Base-by-base conservation (phyloP, 2,329 filamentous ascomycete species). In the Phialocephala sp. region DNA sequence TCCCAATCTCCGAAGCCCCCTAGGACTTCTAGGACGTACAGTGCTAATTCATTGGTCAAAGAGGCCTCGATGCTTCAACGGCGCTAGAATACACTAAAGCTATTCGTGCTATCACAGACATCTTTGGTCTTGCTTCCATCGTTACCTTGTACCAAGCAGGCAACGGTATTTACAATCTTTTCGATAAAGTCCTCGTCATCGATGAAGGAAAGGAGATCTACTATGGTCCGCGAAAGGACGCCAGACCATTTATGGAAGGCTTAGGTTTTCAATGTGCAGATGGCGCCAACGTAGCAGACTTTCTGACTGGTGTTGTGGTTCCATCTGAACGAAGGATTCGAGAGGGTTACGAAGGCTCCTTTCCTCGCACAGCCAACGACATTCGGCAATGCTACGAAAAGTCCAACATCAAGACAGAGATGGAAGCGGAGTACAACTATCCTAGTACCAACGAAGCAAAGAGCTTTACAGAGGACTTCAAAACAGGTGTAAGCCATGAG, bases 121-220 rank as follows among this genome's bases (percentile, higher is more conserved):
- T 88, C 1, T 78, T 86, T 4, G 85, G 86, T 0, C 78, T 89
- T 4, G 79, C 86, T 0, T 84, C 86, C 0, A 85, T 90, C 56
- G 86, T 89, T 14, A 89, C 87, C 0, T 79, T 91, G 0, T 91
- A 92, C 73, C 89, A 91, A 73, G 89, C 89, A 2, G 87, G 87
- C 6, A 89, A 91, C 63, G 87, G 84, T 27, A 91, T 91, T 65
- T 91, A 90, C 74, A 80, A 89, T 32, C 81, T 88, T 0, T 91
- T 91, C 73, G 88, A 91, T 74, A 91, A 91, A 72, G 88, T 91
- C 0, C 80, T 91, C 0, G 83, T 91, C 9, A 81, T 91, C 3
- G 88, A 91, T 56, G 83, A 87, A 64, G 89, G 89, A 56, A 86
- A 87, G 67, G 76, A 91, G 70, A 82, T 90, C 55, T 91, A 84